These are phyloP conservation scores for Combretum micranthum DNA, from an alignment of 345 rosid genomes.

Conservation along the genomic window DNA sequence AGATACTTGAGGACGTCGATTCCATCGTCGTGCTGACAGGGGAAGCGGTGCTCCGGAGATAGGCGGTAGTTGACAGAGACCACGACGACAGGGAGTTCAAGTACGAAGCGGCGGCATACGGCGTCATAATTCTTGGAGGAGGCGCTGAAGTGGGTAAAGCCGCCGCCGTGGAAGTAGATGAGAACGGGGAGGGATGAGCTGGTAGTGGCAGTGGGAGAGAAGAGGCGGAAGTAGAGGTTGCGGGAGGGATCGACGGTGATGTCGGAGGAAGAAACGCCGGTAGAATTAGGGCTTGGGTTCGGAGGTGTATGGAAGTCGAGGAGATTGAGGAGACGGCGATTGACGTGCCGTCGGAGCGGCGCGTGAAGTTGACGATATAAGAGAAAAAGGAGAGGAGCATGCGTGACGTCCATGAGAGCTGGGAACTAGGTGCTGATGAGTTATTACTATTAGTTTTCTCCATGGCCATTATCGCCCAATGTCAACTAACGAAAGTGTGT, in stretches of 20 bases:
- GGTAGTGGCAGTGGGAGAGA: conserved; percentile 23
- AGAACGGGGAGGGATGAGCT: conserved; percentile 42
- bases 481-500: no score
- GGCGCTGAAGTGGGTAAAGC: conserved; percentile 58
- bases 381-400: conserved; percentile 29
- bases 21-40: conserved; percentile 73
- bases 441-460: no score
- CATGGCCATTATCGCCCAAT: no score
- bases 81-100: conserved; percentile 41
- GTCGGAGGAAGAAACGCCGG: conserved; percentile 49
- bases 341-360: conserved; percentile 55
- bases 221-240: conserved; percentile 72
- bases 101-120: conserved; percentile 58
- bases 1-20: conserved; percentile 52
- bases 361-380: conserved; percentile 25
- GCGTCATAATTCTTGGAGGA: conserved; percentile 40
- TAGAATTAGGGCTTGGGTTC: conserved; percentile 31
- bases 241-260: conserved; percentile 50
- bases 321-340: conserved; percentile 49
- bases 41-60: conserved; percentile 65
- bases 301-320: conserved; percentile 42
- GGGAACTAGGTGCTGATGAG: conserved; percentile 14
- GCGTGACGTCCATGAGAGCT: conserved; percentile 52
- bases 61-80: conserved; percentile 79
- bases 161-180: conserved; percentile 85